phyloP scores from a whole-genome alignment of 495 filamentous ascomycete species.

The Aspergillus panamensis region DNA sequence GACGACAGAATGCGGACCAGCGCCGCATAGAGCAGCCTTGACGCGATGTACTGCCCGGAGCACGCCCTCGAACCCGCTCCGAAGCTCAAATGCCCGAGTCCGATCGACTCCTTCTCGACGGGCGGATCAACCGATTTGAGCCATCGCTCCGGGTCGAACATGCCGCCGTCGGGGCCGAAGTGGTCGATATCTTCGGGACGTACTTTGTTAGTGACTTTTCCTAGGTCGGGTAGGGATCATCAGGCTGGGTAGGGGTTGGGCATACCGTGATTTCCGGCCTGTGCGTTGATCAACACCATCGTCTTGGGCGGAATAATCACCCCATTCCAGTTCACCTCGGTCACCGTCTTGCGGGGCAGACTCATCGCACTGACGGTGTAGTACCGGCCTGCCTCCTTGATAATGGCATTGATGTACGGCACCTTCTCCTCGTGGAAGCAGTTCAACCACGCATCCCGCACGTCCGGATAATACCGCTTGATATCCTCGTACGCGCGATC shows the following conservation, averaged over 20 bases:
- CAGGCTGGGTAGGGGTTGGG: neutral
- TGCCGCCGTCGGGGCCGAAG: conserved; percentile 46
- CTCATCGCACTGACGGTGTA: conserved; percentile 56
- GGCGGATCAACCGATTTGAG: conserved; percentile 38
- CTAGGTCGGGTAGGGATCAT: too few species aligned
- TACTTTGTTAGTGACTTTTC: conserved; percentile 18
- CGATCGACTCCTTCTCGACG: conserved; percentile 31
- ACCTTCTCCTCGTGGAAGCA: conserved; percentile 46
- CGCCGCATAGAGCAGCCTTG: conserved; percentile 47
- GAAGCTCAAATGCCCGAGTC: conserved; percentile 49
- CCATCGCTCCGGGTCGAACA: conserved; percentile 54
- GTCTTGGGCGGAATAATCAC: conserved; percentile 53
- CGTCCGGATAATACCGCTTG: conserved; percentile 44
- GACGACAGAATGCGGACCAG: conserved; percentile 45
- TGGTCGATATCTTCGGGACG: conserved; percentile 51
- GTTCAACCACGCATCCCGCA: conserved; percentile 47
- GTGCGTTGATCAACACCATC: conserved; percentile 56
- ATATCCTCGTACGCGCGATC: conserved; percentile 54
- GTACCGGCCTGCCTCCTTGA: conserved; percentile 54
- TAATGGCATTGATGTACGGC: conserved; percentile 46
- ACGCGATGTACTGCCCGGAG: conserved; percentile 50
- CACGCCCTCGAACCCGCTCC: conserved; percentile 53
- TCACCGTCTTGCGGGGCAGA: conserved; percentile 49
- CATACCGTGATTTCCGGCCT: conserved; percentile 56
- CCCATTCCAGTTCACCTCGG: conserved; percentile 52